Percentiles rank a stretch among this genome's conserved stretches.
phyloP scores from a whole-genome alignment of 371 early-diverging fungal genomes.

The Basidiobolus heterosporus region DNA sequence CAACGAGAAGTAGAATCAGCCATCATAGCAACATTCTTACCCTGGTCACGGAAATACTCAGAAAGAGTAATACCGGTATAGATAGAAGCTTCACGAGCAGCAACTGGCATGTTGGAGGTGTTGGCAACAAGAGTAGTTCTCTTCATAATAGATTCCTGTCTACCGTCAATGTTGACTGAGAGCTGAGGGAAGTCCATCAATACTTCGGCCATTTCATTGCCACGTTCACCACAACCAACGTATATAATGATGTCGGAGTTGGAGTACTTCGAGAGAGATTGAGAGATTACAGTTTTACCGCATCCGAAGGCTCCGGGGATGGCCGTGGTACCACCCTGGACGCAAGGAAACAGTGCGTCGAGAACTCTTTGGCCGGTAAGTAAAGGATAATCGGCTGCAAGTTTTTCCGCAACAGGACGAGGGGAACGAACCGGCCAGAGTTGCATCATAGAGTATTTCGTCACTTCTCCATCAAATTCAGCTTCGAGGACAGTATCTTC shows the following conservation, averaged over 20 bases:
- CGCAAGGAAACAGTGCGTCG: conserved; percentile 99
- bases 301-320: conserved; percentile 99
- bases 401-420: conserved; percentile 93
- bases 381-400: conserved; percentile 91
- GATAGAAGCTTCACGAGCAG: conserved; percentile 99
- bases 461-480: conserved; percentile 82
- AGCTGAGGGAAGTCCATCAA: conserved; percentile 99
- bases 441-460: conserved; percentile 90
- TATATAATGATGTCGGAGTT: conserved; percentile 99
- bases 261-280: conserved; percentile 98
- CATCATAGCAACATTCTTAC: conserved; percentile 99
- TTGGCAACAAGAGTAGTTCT: conserved; percentile 99
- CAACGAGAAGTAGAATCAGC: conserved; percentile 99
- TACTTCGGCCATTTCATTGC: conserved; percentile 99
- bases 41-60: conserved; percentile 99
- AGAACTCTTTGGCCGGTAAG: conserved; percentile 99
- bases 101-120: conserved; percentile 99
- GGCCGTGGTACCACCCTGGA: conserved; percentile 99
- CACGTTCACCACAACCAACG: conserved; percentile 98
- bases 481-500: conserved; percentile 86
- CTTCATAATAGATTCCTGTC: conserved; percentile 98
- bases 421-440: conserved; percentile 98
- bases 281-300: conserved; percentile 99
- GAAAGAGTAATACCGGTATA: conserved; percentile 99
- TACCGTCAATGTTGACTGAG: conserved; percentile 53